Evolutionary conservation across 2,329 filamentous ascomycete genomes (phyloP).

Genomic region (Penicillium sp.): DNA sequence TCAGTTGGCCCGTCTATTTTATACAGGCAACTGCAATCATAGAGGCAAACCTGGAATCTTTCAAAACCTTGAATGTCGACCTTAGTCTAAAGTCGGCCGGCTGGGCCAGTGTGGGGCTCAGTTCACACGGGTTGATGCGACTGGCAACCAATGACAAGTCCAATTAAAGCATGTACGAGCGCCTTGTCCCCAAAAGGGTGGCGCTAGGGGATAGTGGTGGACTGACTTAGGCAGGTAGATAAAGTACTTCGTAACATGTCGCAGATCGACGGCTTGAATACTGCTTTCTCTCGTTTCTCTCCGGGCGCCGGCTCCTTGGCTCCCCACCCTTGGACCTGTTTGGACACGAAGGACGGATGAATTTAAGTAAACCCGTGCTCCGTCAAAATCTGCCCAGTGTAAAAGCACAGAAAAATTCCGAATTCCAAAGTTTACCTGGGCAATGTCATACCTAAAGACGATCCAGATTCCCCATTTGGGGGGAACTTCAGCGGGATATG

Average conservation of each 20-base stretch:
- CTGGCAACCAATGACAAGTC: neutral
- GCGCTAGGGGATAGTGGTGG: neutral
- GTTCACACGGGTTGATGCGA: too few species aligned
- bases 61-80: too few species aligned
- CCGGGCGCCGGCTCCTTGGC: neutral
- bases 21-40: too few species aligned
- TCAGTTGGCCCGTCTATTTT: too few species aligned
- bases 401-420: neutral
- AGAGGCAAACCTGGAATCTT: too few species aligned
- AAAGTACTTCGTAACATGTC: neutral
- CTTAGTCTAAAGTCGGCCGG: too few species aligned
- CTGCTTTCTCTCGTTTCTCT: neutral
- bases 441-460: conserved; percentile 31
- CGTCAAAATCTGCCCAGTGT: neutral
- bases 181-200: neutral
- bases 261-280: neutral
- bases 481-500: conserved; percentile 53
- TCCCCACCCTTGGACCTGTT: neutral
- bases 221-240: neutral
- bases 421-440: neutral
- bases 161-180: neutral
- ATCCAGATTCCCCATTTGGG: conserved; percentile 53
- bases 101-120: too few species aligned
- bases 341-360: neutral
- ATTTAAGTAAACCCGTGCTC: neutral